These are phyloP conservation scores for Saccharomyces paradoxus DNA, from an alignment of 805 yeast species.

Conservation along the genomic window DNA sequence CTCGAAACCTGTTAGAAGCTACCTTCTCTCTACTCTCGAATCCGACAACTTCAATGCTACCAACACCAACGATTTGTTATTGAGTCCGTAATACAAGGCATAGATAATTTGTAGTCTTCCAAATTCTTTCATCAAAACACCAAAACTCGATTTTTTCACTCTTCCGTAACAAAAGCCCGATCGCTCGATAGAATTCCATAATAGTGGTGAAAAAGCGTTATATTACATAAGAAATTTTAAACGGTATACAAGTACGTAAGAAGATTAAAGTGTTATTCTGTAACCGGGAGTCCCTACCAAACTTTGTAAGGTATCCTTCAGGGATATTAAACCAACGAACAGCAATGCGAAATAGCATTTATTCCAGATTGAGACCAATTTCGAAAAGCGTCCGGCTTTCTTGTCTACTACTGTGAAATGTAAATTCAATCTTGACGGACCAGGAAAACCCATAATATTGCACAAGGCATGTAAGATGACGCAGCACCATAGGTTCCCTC, in stretches of 20 bases:
- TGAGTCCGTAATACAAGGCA: not conserved
- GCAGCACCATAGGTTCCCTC: constrained; percentile 27
- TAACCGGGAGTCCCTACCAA: not conserved
- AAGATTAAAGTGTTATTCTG: not conserved
- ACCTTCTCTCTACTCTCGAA: not conserved
- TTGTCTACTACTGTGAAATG: constrained; percentile 11
- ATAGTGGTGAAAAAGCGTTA: not conserved
- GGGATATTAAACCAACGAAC: constrained; percentile 14
- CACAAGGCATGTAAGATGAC: constrained; percentile 24
- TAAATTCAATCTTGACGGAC: constrained; percentile 14
- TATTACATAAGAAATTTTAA: not conserved
- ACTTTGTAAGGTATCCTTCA: constrained; percentile 6
- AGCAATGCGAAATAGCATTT: constrained; percentile 17
- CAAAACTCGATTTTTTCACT: not conserved
- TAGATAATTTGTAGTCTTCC: not conserved
- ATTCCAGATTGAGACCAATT: constrained; percentile 16
- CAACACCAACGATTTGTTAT: not conserved
- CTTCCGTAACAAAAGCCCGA: not conserved
- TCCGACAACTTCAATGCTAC: not conserved
- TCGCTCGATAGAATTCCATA: not conserved
- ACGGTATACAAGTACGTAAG: not conserved
- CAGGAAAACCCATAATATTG: constrained; percentile 30
- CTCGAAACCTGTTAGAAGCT: not conserved
- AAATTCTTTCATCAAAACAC: not conserved
- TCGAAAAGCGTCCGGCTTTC: constrained; percentile 3